Percentiles rank a stretch among this genome's conserved stretches.
These are phyloP conservation scores for Magnaporthales sp. DNA, from an alignment of 2,329 filamentous ascomycete species.

Conservation along the genomic window DNA sequence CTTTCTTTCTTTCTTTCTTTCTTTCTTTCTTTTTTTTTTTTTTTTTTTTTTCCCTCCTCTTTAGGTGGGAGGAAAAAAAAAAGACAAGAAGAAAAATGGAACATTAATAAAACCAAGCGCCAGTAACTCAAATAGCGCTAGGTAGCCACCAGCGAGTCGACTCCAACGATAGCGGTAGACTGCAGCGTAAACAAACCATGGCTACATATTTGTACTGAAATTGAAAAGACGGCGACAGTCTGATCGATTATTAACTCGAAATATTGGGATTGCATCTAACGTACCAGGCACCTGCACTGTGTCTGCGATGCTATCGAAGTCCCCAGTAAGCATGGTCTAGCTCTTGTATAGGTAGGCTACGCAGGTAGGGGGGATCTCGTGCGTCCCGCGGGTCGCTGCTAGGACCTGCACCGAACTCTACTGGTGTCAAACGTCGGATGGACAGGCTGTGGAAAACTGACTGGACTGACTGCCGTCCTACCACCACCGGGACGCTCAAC, in stretches of 20 bases:
- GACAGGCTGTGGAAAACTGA: background rate
- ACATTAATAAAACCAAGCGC: too few species aligned
- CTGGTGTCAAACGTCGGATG: background rate
- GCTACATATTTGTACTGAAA: background rate
- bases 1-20: background rate
- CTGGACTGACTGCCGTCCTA: background rate
- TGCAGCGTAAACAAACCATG: background rate
- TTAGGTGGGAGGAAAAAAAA: background rate
- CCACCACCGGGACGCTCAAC: background rate
- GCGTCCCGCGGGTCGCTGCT: background rate
- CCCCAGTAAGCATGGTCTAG: background rate
- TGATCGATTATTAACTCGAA: background rate
- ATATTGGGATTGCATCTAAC: background rate
- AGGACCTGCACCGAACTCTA: background rate
- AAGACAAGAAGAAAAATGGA: background rate
- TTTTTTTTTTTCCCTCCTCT: background rate
- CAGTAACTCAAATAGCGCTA: background rate
- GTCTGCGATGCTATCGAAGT: background rate
- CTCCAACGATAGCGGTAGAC: background rate
- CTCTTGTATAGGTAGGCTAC: background rate
- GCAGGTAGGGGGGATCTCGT: background rate
- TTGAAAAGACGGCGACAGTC: background rate
- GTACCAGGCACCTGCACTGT: background rate
- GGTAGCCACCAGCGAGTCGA: too few species aligned
- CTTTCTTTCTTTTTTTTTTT: constrained; percentile 5